phyloP scores from a whole-genome alignment of 2,329 filamentous ascomycete genomes.

The Iodosphaeria phyllophila region DNA sequence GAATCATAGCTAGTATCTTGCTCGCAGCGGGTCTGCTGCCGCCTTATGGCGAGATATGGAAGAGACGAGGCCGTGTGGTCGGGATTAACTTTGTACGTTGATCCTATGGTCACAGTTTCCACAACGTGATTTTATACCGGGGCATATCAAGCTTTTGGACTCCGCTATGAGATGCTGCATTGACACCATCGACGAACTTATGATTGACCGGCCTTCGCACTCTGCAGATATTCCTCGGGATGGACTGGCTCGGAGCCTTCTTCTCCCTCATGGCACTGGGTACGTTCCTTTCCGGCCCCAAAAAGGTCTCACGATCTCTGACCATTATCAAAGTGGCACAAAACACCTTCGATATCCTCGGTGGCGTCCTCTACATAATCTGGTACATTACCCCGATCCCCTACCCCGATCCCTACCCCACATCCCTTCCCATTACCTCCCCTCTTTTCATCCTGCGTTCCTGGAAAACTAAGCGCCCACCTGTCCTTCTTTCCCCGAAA shows the following conservation, averaged over 20 bases:
- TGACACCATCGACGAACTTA: no score
- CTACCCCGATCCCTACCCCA: not conserved
- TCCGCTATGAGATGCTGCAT: no score
- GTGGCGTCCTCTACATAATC: constrained; percentile 39
- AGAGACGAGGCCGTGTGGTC: constrained; percentile 38
- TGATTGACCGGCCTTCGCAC: no score
- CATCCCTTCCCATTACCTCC: not conserved
- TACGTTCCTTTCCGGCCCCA: constrained; percentile 12
- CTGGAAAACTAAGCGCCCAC: no score
- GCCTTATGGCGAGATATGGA: constrained; percentile 43
- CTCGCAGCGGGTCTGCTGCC: constrained; percentile 36
- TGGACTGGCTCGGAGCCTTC: constrained; percentile 41
- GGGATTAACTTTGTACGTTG: constrained; percentile 30
- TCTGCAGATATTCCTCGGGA: constrained; percentile 37
- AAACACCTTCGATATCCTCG: constrained; percentile 39
- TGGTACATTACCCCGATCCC: constrained; percentile 24
- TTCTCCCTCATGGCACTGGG: constrained; percentile 45
- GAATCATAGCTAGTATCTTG: constrained; percentile 36
- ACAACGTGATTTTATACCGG: no score
- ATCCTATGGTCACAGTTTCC: no score
- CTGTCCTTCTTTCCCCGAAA: constrained; percentile 1
- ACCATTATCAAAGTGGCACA: constrained; percentile 27
- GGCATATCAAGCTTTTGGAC: no score
- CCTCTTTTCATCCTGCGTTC: not conserved
- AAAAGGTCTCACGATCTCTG: constrained; percentile 4